A percentile compares a stretch with the other conserved stretches of the same genome.
Conservation (phyloP, 805 yeast species). For the Lachancea sp. region DNA sequence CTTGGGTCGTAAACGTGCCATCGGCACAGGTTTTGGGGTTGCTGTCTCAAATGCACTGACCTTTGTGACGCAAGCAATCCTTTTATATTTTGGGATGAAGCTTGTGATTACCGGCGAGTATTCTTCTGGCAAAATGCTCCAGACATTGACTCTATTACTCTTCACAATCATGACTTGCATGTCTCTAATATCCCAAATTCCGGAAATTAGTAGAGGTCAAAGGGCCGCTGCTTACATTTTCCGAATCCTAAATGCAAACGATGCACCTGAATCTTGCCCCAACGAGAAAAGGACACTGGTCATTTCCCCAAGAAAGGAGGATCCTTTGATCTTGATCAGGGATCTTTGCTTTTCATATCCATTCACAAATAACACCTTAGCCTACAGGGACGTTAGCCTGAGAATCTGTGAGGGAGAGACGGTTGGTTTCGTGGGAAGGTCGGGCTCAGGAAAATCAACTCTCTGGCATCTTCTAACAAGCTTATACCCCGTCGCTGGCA, state of each 20-base stretch:
- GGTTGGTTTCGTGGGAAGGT: slow-evolving; percentile 70
- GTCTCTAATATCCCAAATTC: slow-evolving; percentile 55
- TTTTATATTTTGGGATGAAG: slow-evolving; percentile 74
- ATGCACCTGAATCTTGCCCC: slow-evolving; percentile 8
- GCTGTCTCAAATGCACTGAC: slow-evolving; percentile 50
- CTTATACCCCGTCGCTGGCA: slow-evolving; percentile 40
- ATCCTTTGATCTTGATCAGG: slow-evolving; percentile 36
- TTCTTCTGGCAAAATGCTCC: slow-evolving; percentile 50
- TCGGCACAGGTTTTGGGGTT: slow-evolving; percentile 60
- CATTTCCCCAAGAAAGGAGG: background rate
- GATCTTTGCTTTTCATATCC: slow-evolving; percentile 49
- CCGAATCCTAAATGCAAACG: slow-evolving; percentile 29
- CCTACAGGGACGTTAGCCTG: slow-evolving; percentile 41
- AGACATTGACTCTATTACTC: slow-evolving; percentile 63
- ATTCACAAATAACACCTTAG: slow-evolving; percentile 21
- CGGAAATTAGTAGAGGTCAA: slow-evolving; percentile 74
- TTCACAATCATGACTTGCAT: slow-evolving; percentile 67
- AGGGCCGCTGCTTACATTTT: slow-evolving; percentile 56
- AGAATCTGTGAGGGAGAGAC: slow-evolving; percentile 41
- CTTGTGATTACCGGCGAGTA: slow-evolving; percentile 59
- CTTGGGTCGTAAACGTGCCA: slow-evolving; percentile 47
- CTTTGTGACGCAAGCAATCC: slow-evolving; percentile 57
- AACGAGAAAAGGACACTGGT: background rate
- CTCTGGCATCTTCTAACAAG: slow-evolving; percentile 50
- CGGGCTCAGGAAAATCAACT: slow-evolving; percentile 93